These are phyloP conservation scores for Phyllosticta paracitricarpa DNA, from an alignment of 2,329 filamentous ascomycete genomes.

Conservation along the genomic window DNA sequence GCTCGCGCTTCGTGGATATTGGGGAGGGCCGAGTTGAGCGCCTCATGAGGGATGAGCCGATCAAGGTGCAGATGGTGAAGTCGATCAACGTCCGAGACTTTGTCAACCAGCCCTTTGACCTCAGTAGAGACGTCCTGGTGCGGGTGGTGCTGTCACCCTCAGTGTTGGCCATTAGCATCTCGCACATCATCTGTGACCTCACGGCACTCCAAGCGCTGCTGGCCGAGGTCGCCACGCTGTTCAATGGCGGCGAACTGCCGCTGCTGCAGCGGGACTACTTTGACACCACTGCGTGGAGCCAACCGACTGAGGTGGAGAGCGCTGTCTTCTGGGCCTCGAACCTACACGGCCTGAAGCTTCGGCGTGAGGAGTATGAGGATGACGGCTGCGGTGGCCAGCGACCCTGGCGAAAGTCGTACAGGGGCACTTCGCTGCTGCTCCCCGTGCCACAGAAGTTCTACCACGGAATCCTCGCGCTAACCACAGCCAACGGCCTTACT, in stretches of 20 bases:
- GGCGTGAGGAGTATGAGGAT: not conserved
- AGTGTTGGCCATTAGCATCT: conserved; percentile 17
- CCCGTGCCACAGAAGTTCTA: not conserved
- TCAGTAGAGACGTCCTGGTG: conserved; percentile 16
- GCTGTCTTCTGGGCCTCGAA: conserved; percentile 11
- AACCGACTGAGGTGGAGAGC: conserved; percentile 5
- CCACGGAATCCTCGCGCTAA: not conserved
- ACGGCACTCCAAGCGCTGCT: conserved; percentile 22
- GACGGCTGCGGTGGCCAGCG: not conserved
- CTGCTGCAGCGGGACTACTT: not conserved
- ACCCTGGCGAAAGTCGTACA: not conserved
- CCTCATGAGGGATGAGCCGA: not conserved
- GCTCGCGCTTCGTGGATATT: not conserved
- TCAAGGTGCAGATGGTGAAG: not conserved
- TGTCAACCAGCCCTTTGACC: conserved; percentile 16
- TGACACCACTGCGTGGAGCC: not conserved
- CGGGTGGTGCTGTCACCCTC: conserved; percentile 18
- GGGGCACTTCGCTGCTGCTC: conserved; percentile 8
- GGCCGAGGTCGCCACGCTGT: conserved; percentile 16
- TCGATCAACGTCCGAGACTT: not conserved
- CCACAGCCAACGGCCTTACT: conserved; percentile 3
- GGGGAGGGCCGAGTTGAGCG: not conserved
- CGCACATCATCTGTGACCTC: conserved; percentile 27
- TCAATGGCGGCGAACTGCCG: conserved; percentile 12
- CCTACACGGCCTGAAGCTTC: not conserved